phyloP scores from a whole-genome alignment of 352 stramenopile genomes.

The Phytopythium oedochilum region DNA sequence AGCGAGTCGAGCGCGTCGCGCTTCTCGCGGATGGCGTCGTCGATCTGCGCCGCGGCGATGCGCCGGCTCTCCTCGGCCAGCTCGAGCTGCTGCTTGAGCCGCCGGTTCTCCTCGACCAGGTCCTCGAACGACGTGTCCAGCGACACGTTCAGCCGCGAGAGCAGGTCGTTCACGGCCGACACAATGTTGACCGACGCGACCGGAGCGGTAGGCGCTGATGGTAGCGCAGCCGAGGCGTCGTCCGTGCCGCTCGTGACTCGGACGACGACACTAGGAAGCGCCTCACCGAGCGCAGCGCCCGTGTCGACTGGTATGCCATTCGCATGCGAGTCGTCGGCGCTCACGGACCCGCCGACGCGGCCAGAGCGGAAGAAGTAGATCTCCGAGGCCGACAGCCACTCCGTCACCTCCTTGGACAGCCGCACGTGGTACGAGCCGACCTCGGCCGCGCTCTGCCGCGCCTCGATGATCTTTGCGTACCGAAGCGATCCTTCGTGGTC shows the following conservation, averaged over 20 bases:
- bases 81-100: slow-evolving; percentile 52
- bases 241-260: neutral
- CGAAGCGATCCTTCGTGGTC: slow-evolving; percentile 35
- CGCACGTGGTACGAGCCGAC: slow-evolving; percentile 63
- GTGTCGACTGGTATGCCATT: too few relatives aligned
- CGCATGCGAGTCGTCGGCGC: too few relatives aligned
- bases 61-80: slow-evolving; percentile 60
- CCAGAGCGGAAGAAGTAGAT: slow-evolving; percentile 72
- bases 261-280: neutral
- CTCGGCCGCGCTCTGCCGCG: slow-evolving; percentile 24
- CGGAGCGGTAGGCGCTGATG: neutral
- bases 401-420: slow-evolving; percentile 30
- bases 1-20: slow-evolving; percentile 73
- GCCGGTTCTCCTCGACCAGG: slow-evolving; percentile 57
- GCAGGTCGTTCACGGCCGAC: slow-evolving; percentile 72
- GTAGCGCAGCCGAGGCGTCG: neutral
- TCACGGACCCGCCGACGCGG: slow-evolving; percentile 15
- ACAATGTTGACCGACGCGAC: slow-evolving; percentile 48
- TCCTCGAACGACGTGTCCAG: slow-evolving; percentile 63
- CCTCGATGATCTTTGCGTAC: slow-evolving; percentile 61
- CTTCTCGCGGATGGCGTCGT: slow-evolving; percentile 63
- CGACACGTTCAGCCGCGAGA: slow-evolving; percentile 65
- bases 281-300: neutral
- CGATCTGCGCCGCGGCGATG: slow-evolving; percentile 52
- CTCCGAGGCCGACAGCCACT: slow-evolving; percentile 45